Evolutionary conservation across 805 yeast genomes (phyloP).

Genomic region (Cephaloascus albidus): DNA sequence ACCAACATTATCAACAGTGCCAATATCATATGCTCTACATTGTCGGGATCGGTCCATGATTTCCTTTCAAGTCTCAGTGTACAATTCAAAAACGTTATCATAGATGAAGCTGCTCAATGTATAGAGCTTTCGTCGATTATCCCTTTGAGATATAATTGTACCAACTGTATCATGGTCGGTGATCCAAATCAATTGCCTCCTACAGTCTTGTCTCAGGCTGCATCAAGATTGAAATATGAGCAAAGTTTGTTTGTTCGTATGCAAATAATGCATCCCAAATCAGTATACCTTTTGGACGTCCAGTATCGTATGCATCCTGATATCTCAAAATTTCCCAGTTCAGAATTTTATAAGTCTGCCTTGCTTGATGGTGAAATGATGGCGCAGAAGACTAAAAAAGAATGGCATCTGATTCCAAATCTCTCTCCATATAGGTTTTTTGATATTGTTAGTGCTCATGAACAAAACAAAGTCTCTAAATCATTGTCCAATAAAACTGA

Average conservation of each 20-base stretch:
- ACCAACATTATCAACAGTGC: conserved; percentile 63
- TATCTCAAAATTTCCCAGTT: conserved; percentile 80
- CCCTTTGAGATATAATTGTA: conserved; percentile 87
- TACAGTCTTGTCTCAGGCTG: conserved; percentile 84
- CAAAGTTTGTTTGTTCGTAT: conserved; percentile 91
- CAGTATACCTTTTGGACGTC: conserved; percentile 71
- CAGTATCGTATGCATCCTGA: conserved; percentile 98
- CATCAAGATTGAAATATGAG: conserved; percentile 72
- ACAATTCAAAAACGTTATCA: conserved; percentile 80
- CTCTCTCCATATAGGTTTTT: conserved; percentile 76
- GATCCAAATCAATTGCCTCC: conserved; percentile 98
- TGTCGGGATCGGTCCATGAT: conserved; percentile 93
- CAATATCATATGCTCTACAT: conserved; percentile 82
- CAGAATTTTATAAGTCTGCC: conserved; percentile 66
- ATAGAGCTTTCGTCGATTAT: conserved; percentile 87
- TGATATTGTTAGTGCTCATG: conserved; percentile 54
- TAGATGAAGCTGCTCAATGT: conserved; percentile 98
- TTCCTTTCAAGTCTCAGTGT: conserved; percentile 66
- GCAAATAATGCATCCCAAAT: conserved; percentile 54
- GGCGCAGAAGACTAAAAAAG: conserved; percentile 45
- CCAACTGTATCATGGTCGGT: conserved; percentile 92
- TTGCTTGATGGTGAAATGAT: conserved; percentile 76
- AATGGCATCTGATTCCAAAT: conserved; percentile 60
- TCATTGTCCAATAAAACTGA: conserved; percentile 69
- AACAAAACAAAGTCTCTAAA: conserved; percentile 51